Evolutionary conservation across 306 rosid species (phyloP), one percentile per base, ranked within the genome.

Genomic region (Adenanthera pavonina): DNA sequence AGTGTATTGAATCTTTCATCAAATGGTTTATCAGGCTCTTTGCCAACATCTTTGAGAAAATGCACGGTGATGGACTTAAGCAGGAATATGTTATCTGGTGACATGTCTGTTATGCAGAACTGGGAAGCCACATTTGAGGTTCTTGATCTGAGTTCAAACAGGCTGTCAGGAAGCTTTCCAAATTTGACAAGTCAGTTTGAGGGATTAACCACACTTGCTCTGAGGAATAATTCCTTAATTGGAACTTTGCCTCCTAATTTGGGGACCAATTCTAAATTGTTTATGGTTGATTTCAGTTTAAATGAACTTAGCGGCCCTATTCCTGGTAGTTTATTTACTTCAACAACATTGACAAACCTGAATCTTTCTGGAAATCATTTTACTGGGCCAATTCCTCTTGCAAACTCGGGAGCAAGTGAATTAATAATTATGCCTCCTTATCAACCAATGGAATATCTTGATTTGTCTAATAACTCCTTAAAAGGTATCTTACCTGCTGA

Each of bases 311-410:
- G 56, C 46, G 98, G 99, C 68, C 46, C 93, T 81, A 85, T 95
- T 85, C 99, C 99, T 53, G 87, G 68, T 66, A 83, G 92, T 82
- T 88, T 93, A 81, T 92, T 95, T 80, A 64, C 90, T 70, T 93
- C 97, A 16, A 6, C 61, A 60, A 85, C 93, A 70, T 83, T 95
- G 89, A 71, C 78, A 80, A 90, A 81, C 48, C 88, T 95, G 75
- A 95, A 93, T 85, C 98, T 95, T 81, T 95, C 99, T 7, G 89
- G 92, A 83, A 95, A 95, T 81, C 87, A 86, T 30, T 83, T 95
- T 62, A 88, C 84, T 0, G 98, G 99, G 35, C 79, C 89, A 65
- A 89, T 95, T 89, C 86, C 93, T 68, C 85, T 93, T 88, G 91
- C 87, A 81, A 84, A 89, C 7, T 87, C 93, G 64, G 91, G 78